Conservation (phyloP, 495 filamentous ascomycete species). For the Podospora tetraspora region DNA sequence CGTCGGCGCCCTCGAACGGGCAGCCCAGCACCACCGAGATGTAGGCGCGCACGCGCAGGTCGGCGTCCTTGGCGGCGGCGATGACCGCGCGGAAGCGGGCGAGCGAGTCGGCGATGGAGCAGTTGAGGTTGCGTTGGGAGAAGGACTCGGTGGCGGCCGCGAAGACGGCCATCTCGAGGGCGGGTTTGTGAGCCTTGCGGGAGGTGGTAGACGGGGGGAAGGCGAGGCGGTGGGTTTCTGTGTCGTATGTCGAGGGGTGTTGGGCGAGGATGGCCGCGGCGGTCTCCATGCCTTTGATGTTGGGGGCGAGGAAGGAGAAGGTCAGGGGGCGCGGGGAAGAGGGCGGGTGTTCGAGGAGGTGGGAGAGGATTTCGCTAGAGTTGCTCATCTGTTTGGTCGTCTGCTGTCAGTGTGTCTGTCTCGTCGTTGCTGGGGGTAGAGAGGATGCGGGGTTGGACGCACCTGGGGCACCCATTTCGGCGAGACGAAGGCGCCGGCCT, state of each 20-base stretch:
- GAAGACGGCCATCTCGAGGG: conserved; percentile 82
- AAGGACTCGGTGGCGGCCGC: conserved; percentile 89
- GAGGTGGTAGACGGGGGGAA: neutral
- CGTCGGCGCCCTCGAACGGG: conserved; percentile 86
- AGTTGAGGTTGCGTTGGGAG: conserved; percentile 87
- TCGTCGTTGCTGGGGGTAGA: neutral
- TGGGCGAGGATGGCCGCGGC: conserved; percentile 42
- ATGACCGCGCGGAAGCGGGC: conserved; percentile 72
- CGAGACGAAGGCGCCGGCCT: conserved; percentile 90
- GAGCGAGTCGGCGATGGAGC: conserved; percentile 75
- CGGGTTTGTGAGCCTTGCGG: conserved; percentile 31
- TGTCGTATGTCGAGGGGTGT: conserved; percentile 36
- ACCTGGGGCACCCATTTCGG: conserved; percentile 99
- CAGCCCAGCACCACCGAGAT: conserved; percentile 93
- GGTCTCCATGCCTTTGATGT: conserved; percentile 67
- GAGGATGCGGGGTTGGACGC: conserved; percentile 16
- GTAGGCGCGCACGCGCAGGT: conserved; percentile 77
- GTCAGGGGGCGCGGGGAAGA: conserved; percentile 61
- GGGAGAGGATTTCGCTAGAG: conserved; percentile 72
- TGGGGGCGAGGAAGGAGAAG: conserved; percentile 93
- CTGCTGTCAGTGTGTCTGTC: neutral
- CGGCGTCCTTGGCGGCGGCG: conserved; percentile 56
- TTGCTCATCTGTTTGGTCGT: conserved; percentile 73
- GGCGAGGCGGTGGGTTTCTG: conserved; percentile 22
- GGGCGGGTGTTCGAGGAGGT: conserved; percentile 66